phyloP scores from a whole-genome alignment of 2,329 filamentous ascomycete genomes.

The Cryphonectria radicalis region DNA sequence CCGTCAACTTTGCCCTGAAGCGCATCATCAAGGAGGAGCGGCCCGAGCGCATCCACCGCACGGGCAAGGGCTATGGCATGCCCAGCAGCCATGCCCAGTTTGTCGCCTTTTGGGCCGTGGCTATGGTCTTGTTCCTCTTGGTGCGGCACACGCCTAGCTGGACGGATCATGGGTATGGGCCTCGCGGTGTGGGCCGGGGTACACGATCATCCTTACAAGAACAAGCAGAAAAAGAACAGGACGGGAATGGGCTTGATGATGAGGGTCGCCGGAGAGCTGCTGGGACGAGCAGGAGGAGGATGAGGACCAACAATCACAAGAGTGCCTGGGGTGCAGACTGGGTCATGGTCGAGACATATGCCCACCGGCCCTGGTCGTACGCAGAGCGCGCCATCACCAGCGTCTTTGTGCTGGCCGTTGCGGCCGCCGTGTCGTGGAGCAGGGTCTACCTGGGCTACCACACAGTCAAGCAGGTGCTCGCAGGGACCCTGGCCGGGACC shows the following conservation, averaged over 20 bases:
- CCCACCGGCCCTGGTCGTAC: slow-evolving; percentile 62
- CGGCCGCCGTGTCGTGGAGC: slow-evolving; percentile 75
- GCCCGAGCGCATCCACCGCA: slow-evolving; percentile 76
- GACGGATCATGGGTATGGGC: slow-evolving; percentile 18
- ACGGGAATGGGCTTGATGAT: slow-evolving; percentile 11
- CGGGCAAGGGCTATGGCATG: slow-evolving; percentile 95
- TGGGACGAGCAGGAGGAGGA: background rate
- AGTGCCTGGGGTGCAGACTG: slow-evolving; percentile 26
- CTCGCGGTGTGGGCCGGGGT: slow-evolving; percentile 15
- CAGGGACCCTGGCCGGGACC: slow-evolving; percentile 73
- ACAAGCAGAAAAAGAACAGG: background rate
- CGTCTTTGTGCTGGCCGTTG: slow-evolving; percentile 62
- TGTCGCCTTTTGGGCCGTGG: slow-evolving; percentile 87
- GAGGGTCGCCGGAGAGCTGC: background rate
- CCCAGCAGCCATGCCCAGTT: slow-evolving; percentile 94
- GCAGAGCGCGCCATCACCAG: slow-evolving; percentile 61
- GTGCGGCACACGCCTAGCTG: slow-evolving; percentile 71
- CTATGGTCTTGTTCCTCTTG: slow-evolving; percentile 81
- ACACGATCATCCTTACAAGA: background rate
- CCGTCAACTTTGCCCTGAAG: slow-evolving; percentile 87
- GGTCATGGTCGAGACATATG: slow-evolving; percentile 37
- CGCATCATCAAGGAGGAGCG: slow-evolving; percentile 90
- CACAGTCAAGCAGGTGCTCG: slow-evolving; percentile 84
- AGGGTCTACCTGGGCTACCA: slow-evolving; percentile 93
- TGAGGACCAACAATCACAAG: background rate